Evolutionary conservation across 2,329 filamentous ascomycete genomes (phyloP).

Genomic region (Diplodia corticola): DNA sequence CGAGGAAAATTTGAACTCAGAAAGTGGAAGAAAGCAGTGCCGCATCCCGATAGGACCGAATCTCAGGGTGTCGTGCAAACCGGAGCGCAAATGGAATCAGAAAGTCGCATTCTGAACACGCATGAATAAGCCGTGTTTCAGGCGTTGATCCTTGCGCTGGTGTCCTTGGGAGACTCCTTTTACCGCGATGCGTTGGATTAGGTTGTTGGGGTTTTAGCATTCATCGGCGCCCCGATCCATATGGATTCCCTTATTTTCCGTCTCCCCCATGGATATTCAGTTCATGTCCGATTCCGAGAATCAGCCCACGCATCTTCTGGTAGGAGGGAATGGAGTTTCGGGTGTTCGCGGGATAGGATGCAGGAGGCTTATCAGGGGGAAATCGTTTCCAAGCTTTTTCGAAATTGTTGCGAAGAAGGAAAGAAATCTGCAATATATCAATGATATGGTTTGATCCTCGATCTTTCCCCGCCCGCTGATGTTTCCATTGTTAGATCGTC

Average conservation of each 20-base stretch:
- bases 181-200: background rate
- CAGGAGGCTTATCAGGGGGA: conserved; percentile 2
- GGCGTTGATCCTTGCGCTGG: background rate
- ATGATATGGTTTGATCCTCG: background rate
- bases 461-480: background rate
- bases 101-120: background rate
- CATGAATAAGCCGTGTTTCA: background rate
- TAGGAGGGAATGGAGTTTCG: conserved; percentile 8
- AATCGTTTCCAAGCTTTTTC: conserved; percentile 5
- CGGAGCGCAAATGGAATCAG: background rate
- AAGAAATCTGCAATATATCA: conserved; percentile 10
- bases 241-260: conserved; percentile 3
- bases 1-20: conserved; percentile 7
- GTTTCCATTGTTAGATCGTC: background rate
- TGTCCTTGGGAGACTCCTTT: background rate
- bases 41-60: background rate
- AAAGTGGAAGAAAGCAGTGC: background rate
- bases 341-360: conserved; percentile 11
- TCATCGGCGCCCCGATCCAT: conserved; percentile 16
- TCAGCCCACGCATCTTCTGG: conserved; percentile 10
- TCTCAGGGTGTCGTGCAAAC: background rate
- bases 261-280: background rate
- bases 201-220: conserved; percentile 8
- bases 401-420: conserved; percentile 5
- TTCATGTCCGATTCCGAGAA: conserved; percentile 9